phyloP scores from a whole-genome alignment of 352 stramenopile species.

The Phytophthora multivora region DNA sequence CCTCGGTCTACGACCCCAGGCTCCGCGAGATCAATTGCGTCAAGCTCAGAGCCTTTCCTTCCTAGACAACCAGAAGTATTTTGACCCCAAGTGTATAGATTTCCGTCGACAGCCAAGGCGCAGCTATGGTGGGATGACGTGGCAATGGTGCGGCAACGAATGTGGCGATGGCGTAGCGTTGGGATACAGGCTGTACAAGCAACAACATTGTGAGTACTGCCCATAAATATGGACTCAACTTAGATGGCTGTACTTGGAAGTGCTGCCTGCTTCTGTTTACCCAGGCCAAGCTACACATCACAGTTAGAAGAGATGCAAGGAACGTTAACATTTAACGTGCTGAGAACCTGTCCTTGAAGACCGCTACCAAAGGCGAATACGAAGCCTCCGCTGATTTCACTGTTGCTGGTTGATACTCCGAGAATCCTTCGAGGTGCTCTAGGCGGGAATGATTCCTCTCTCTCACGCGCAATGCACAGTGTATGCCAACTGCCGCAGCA shows the following conservation, averaged over 20 bases:
- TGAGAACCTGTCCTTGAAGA: constrained; percentile 64
- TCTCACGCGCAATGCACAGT: constrained; percentile 55
- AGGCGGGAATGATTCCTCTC: constrained; percentile 12
- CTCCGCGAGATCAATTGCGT: constrained; percentile 40
- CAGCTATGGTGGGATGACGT: constrained; percentile 66
- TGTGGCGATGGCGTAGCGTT: constrained; percentile 50
- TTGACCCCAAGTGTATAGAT: constrained; percentile 77
- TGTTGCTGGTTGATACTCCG: not conserved
- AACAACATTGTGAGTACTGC: not conserved
- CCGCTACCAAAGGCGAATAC: constrained; percentile 74
- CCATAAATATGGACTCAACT: not conserved
- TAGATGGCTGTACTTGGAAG: constrained; percentile 53
- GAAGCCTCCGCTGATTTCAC: constrained; percentile 35
- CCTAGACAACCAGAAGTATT: constrained; percentile 65
- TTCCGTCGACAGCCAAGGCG: constrained; percentile 55
- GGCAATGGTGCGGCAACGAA: constrained; percentile 53
- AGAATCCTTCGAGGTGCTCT: not conserved
- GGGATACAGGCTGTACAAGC: constrained; percentile 51
- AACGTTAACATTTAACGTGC: not conserved
- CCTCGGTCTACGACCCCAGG: constrained; percentile 51
- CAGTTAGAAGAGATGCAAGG: not conserved
- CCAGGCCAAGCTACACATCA: constrained; percentile 56
- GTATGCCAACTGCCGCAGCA: constrained; percentile 75
- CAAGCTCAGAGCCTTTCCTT: constrained; percentile 31
- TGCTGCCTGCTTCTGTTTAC: constrained; percentile 66